These are phyloP conservation scores for Nakazawaea anatomiae DNA, from an alignment of 805 yeast genomes.

Conservation along the genomic window DNA sequence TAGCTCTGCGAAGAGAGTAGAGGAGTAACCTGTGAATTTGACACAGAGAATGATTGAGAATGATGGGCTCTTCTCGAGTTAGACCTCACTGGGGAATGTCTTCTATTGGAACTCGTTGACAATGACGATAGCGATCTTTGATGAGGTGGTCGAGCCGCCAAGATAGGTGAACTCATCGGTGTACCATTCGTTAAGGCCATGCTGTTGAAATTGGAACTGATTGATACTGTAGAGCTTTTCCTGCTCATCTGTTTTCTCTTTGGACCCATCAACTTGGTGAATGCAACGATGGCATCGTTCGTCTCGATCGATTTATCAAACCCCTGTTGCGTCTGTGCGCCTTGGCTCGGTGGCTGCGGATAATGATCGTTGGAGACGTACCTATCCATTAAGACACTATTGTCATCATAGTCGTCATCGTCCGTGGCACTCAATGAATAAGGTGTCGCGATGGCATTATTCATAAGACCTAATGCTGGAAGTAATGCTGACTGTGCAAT, in stretches of 20 bases:
- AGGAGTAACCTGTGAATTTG: neutral
- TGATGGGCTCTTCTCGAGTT: neutral
- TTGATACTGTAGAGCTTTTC: conserved; percentile 6
- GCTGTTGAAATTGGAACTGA: conserved; percentile 8
- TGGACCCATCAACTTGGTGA: conserved; percentile 8
- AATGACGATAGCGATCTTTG: conserved; percentile 8
- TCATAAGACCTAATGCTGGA: neutral
- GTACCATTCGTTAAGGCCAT: conserved; percentile 6
- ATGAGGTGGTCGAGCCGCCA: conserved; percentile 2
- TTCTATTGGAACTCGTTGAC: conserved; percentile 1
- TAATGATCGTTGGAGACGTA: neutral
- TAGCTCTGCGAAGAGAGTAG: neutral
- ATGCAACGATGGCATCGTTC: conserved; percentile 8
- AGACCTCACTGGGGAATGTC: conserved; percentile 8
- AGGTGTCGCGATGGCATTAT: conserved; percentile 7
- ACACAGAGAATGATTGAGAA: conserved; percentile 4
- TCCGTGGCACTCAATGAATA: conserved; percentile 7
- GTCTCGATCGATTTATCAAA: too few species aligned
- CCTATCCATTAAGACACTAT: neutral
- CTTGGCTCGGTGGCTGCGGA: too few species aligned
- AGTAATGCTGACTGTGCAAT: neutral
- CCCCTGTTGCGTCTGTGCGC: too few species aligned
- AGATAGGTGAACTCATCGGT: conserved; percentile 1
- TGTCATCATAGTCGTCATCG: conserved; percentile 7
- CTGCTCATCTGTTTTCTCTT: conserved; percentile 8